phyloP scores from a whole-genome alignment of 257 asterid species.

The Mitragyna speciosa region DNA sequence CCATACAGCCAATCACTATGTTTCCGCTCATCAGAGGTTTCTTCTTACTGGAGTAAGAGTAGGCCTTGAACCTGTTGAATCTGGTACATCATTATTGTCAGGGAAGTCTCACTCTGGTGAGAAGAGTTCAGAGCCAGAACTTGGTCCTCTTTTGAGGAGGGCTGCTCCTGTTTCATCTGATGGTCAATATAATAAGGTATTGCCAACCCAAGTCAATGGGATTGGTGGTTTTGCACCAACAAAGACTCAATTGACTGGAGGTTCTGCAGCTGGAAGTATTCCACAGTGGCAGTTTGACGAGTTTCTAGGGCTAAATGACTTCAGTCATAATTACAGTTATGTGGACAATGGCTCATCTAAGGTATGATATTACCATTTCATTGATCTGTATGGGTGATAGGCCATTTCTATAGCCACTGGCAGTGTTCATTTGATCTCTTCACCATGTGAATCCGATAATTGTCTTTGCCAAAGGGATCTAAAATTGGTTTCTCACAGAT shows the following conservation, averaged over 20 bases:
- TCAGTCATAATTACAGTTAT: constrained; percentile 46
- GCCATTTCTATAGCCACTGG: constrained; percentile 11
- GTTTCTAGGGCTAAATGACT: constrained; percentile 57
- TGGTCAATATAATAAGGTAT: constrained; percentile 33
- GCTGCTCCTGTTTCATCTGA: constrained; percentile 30
- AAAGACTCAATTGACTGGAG: constrained; percentile 47
- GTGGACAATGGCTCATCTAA: constrained; percentile 60
- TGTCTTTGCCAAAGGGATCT: neutral
- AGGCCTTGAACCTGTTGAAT: constrained; percentile 64
- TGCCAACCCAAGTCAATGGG: constrained; percentile 37
- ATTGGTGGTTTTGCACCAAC: constrained; percentile 36
- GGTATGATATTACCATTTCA: constrained; percentile 46
- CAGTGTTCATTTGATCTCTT: constrained; percentile 5
- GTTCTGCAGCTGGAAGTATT: constrained; percentile 55
- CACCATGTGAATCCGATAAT: neutral
- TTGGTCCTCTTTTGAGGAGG: constrained; percentile 28
- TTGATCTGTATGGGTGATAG: constrained; percentile 1
- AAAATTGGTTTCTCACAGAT: neutral
- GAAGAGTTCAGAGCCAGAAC: constrained; percentile 37
- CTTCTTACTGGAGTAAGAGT: constrained; percentile 88
- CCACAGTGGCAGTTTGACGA: constrained; percentile 85
- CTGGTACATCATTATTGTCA: constrained; percentile 41
- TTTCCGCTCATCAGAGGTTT: constrained; percentile 79
- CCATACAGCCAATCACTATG: constrained; percentile 64
- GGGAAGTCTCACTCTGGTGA: constrained; percentile 43